These are phyloP conservation scores for Pholiota adiposa DNA, from an alignment of 1,284 basidiomycete genomes.

Conservation along the genomic window DNA sequence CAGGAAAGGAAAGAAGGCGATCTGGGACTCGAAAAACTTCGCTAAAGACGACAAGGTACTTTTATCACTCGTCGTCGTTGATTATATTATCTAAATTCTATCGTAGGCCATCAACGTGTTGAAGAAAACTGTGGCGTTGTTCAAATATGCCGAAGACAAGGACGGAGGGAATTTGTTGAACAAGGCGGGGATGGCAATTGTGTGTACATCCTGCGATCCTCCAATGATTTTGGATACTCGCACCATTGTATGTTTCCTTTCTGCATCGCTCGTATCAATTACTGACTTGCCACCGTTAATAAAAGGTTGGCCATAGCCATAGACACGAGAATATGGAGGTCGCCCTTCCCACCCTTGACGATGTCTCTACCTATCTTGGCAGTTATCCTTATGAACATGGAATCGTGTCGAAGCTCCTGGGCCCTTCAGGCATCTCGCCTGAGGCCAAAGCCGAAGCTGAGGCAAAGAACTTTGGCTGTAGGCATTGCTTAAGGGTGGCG, in stretches of 20 bases:
- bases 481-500: conserved; percentile 47
- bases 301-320: conserved; percentile 62
- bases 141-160: conserved; percentile 38
- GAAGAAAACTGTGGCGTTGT: conserved; percentile 16
- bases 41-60: conserved; percentile 58
- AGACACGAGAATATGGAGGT: conserved; percentile 62
- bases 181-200: conserved; percentile 22
- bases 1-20: conserved; percentile 30
- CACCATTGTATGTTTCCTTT: conserved; percentile 47
- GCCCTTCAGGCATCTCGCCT: conserved; percentile 22
- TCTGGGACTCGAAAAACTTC: conserved; percentile 57
- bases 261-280: neutral
- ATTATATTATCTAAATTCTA: conserved; percentile 1
- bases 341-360: conserved; percentile 9
- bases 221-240: conserved; percentile 53
- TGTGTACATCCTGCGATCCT: conserved; percentile 56
- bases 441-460: conserved; percentile 28
- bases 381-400: conserved; percentile 21
- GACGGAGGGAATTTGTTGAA: conserved; percentile 43
- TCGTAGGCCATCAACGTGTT: conserved; percentile 32
- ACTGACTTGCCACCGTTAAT: neutral
- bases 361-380: conserved; percentile 13
- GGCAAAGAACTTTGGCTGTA: conserved; percentile 51
- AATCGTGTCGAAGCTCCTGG: conserved; percentile 35
- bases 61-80: neutral